phyloP scores from a whole-genome alignment of 257 asterid species.

The Nicotiana undulata region DNA sequence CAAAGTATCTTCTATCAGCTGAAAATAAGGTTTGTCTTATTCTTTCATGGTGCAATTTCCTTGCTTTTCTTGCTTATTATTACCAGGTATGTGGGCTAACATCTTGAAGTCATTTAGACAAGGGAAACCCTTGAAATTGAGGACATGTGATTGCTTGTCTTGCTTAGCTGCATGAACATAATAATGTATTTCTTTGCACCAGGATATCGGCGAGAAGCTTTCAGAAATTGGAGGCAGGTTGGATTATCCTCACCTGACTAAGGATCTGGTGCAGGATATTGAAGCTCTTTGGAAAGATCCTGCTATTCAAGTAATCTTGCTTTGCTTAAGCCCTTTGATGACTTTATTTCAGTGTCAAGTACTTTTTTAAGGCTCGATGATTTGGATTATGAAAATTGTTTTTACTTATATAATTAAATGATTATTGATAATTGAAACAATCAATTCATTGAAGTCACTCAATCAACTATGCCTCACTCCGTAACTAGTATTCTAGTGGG shows the following conservation, averaged over 20 bases:
- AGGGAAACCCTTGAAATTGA: background rate
- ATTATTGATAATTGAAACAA: background rate
- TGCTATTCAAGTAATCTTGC: slow-evolving; percentile 70
- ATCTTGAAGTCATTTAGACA: background rate
- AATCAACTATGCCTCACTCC: background rate
- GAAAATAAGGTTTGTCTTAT: slow-evolving; percentile 64
- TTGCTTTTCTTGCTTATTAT: slow-evolving; percentile 4
- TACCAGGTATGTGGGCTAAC: background rate
- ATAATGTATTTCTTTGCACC: slow-evolving; percentile 9
- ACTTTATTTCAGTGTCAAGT: background rate
- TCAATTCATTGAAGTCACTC: background rate
- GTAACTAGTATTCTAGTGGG: background rate
- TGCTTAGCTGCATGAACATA: background rate
- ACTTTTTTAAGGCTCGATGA: background rate
- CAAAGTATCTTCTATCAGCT: slow-evolving; percentile 54
- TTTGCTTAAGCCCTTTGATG: background rate
- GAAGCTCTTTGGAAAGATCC: slow-evolving; percentile 82
- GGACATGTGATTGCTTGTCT: background rate
- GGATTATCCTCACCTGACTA: slow-evolving; percentile 65
- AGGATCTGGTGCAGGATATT: slow-evolving; percentile 68
- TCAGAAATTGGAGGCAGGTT: slow-evolving; percentile 85
- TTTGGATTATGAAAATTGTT: background rate
- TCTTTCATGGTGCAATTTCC: slow-evolving; percentile 1
- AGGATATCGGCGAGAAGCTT: slow-evolving; percentile 80
- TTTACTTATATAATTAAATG: background rate